These are phyloP conservation scores for Boletellus ananas DNA, from an alignment of 768 basidiomycete genomes.

Conservation along the genomic window DNA sequence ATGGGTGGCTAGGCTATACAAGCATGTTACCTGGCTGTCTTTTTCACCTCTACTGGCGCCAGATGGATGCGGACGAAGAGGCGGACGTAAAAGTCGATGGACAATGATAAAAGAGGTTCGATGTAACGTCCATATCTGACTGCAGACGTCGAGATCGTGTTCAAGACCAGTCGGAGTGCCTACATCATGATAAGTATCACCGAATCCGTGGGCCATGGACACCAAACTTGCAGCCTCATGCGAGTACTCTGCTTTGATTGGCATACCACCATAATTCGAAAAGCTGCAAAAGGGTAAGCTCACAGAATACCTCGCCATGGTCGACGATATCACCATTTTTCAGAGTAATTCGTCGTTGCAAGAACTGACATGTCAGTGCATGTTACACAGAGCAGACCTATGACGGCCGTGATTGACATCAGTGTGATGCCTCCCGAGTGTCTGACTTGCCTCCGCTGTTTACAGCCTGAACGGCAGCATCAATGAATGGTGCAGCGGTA, in stretches of 20 bases:
- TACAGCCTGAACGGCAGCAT: slow-evolving; percentile 86
- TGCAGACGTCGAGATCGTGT: slow-evolving; percentile 81
- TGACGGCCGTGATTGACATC: slow-evolving; percentile 2
- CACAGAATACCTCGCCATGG: neutral
- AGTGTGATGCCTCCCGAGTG: neutral
- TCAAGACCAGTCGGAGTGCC: slow-evolving; percentile 89
- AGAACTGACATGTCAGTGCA: slow-evolving; percentile 95
- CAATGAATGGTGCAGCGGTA: slow-evolving; percentile 94
- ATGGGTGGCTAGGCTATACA: neutral
- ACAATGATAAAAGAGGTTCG: slow-evolving; percentile 82
- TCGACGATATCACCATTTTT: slow-evolving; percentile 71
- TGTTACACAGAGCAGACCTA: slow-evolving; percentile 86
- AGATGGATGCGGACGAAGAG: slow-evolving; percentile 79
- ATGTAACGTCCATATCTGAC: slow-evolving; percentile 91
- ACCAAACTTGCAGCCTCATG: slow-evolving; percentile 77
- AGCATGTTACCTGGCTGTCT: slow-evolving; percentile 60
- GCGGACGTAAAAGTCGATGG: slow-evolving; percentile 96
- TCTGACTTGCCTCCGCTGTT: slow-evolving; percentile 74
- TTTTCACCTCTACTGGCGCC: slow-evolving; percentile 81
- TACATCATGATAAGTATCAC: slow-evolving; percentile 28
- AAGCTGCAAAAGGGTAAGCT: slow-evolving; percentile 52
- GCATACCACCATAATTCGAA: slow-evolving; percentile 90
- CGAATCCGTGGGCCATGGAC: neutral
- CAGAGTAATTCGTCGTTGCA: slow-evolving; percentile 90
- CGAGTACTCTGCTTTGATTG: slow-evolving; percentile 85